Evolutionary conservation across 2,329 filamentous ascomycete genomes (phyloP).

Genomic region (Penicillium sp.): DNA sequence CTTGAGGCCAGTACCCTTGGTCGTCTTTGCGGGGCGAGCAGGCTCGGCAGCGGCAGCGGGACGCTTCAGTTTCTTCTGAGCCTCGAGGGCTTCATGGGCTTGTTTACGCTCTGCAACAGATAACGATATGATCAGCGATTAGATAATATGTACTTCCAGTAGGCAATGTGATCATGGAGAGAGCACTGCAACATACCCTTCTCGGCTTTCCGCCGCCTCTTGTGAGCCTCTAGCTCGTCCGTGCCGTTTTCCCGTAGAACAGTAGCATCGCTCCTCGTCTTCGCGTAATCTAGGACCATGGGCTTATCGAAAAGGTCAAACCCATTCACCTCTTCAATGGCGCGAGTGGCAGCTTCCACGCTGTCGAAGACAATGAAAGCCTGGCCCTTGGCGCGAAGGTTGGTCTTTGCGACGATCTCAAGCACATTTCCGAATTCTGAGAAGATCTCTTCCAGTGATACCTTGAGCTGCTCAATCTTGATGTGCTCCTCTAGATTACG

Average conservation of each 20-base stretch:
- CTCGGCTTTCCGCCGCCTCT: constrained; percentile 78
- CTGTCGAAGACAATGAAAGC: constrained; percentile 91
- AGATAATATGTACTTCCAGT: background rate
- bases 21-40: constrained; percentile 67
- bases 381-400: constrained; percentile 89
- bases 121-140: background rate
- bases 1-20: constrained; percentile 74
- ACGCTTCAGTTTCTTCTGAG: constrained; percentile 74
- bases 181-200: constrained; percentile 64
- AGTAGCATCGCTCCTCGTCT: constrained; percentile 82
- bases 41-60: constrained; percentile 50
- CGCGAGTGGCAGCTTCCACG: constrained; percentile 73
- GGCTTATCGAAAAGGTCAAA: constrained; percentile 92
- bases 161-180: background rate
- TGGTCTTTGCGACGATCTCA: constrained; percentile 84
- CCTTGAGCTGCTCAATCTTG: constrained; percentile 74
- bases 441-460: constrained; percentile 75
- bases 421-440: constrained; percentile 83
- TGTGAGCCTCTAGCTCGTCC: constrained; percentile 85
- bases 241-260: constrained; percentile 71
- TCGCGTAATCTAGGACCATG: constrained; percentile 81
- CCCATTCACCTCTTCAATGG: constrained; percentile 85
- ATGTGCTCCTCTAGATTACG: constrained; percentile 92
- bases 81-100: constrained; percentile 76
- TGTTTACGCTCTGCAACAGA: constrained; percentile 66